phyloP scores from a whole-genome alignment of 108 stramenopile species.

The Chaetoceros muelleri region DNA sequence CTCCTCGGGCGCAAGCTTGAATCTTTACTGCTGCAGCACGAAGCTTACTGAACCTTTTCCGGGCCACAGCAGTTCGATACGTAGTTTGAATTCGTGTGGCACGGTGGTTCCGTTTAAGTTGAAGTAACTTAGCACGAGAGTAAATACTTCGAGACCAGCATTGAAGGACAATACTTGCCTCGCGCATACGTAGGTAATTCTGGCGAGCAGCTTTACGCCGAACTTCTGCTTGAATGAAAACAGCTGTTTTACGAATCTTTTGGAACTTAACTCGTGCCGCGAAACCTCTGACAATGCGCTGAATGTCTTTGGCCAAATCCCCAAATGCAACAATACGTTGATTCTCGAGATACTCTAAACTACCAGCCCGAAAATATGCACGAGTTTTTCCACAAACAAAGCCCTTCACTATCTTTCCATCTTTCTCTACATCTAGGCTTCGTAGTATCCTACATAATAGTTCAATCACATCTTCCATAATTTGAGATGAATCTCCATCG shows the following conservation, averaged over 20 bases:
- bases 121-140: conserved; percentile 28
- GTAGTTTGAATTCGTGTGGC: conserved; percentile 63
- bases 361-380: conserved; percentile 82
- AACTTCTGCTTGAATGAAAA: conserved; percentile 33
- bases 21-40: conserved; percentile 29
- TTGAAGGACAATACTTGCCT: conserved; percentile 41
- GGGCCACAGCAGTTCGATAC: conserved; percentile 25
- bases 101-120: conserved; percentile 25
- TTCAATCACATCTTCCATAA: conserved; percentile 9
- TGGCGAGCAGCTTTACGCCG: conserved; percentile 20
- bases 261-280: conserved; percentile 19
- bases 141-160: conserved; percentile 51
- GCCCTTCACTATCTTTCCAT: conserved; percentile 28
- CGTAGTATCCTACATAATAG: conserved; percentile 7
- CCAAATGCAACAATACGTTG: conserved; percentile 55
- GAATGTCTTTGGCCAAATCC: conserved; percentile 42
- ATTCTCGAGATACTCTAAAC: conserved; percentile 74
- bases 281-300: conserved; percentile 39
- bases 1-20: conserved; percentile 53
- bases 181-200: conserved; percentile 28
- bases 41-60: neutral
- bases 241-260: conserved; percentile 21
- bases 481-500: conserved; percentile 2
- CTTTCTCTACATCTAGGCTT: conserved; percentile 12
- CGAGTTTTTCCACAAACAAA: conserved; percentile 81